Evolutionary conservation across 129 eudicot genomes (phyloP).

Genomic region (Flaveria ramosissima): DNA sequence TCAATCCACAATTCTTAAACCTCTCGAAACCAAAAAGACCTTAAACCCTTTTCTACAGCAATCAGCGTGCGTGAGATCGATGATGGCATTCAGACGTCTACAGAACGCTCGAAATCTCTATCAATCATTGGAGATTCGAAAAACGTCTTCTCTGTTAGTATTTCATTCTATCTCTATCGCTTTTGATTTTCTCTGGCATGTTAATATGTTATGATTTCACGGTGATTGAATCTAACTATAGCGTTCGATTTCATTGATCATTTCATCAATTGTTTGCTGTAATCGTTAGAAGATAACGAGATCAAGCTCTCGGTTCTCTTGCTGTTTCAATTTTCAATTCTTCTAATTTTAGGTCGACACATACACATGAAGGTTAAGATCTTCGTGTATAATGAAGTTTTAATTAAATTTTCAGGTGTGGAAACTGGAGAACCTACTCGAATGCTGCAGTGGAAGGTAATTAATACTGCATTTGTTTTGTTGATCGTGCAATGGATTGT

Average conservation of each 20-base stretch:
- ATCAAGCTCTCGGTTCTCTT: background rate
- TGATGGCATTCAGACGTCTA: constrained; percentile 44
- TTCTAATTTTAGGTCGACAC: background rate
- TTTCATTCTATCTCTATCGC: background rate
- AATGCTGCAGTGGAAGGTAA: constrained; percentile 44
- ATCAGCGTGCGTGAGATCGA: constrained; percentile 20
- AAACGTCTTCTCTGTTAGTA: constrained; percentile 34
- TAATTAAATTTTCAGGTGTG: constrained; percentile 41
- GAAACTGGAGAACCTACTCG: constrained; percentile 48
- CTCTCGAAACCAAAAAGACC: constrained; percentile 26
- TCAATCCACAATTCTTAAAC: constrained; percentile 39
- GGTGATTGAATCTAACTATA: background rate
- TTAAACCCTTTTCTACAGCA: constrained; percentile 18
- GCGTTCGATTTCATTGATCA: constrained; percentile 5
- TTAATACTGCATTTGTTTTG: background rate
- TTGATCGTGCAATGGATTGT: background rate
- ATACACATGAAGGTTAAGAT: constrained; percentile 7
- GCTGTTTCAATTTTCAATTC: background rate
- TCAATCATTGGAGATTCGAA: constrained; percentile 34
- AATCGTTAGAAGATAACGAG: background rate
- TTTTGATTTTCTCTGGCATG: constrained; percentile 3
- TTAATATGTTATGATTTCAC: constrained; percentile 20
- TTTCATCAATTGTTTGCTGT: constrained; percentile 2
- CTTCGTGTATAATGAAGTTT: background rate
- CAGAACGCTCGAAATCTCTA: constrained; percentile 39